Base-by-base conservation (phyloP, 441 rosid genomes). In the Populus hybrid region DNA sequence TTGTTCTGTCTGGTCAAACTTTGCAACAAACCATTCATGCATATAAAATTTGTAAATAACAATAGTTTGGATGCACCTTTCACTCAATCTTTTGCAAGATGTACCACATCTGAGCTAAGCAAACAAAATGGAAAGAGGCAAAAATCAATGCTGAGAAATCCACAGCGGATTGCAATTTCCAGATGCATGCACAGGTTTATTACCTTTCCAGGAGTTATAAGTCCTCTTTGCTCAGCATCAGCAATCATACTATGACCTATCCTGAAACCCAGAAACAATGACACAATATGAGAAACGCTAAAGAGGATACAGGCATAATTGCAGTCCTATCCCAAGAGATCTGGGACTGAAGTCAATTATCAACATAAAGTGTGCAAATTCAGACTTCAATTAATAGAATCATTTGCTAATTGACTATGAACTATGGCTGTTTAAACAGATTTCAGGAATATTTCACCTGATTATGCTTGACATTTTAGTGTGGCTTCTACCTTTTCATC, bases 141-240 rank as follows among this genome's bases (percentile, higher is more conserved):
- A 28, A 50, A 64, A n/a, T 26, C 66, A 24, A 57, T 35, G 24
- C 26, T 34, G 66, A 23, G 11, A 26, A 12, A 67, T 34, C 20
- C 26, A 57, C 36, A 59, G 46, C 77, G 21, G 64, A 38, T 34
- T 42, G 65, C 24, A 81, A 34, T 23, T 35, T 76, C 50, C 10
- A 72, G 28, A 69, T 6, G 75, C 50, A 67, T 40, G 70, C 72
- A 73, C 8, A 26, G 66, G 78, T 77, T 70, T 59, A 77, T 79
- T 84, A 83, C 99, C 99, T 92, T 92, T 89, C 98, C 98, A 82
- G 99, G 97, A 34, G 93, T 89, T 82, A 94, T 95, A 73, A 83
- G 82, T 80, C 97, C 99, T 81, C 76, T 90, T 82, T 88, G 79
- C 88, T 95, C 98, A 76, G 99, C 99, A 88, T 95, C 99, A 83